Conservation (phyloP, 2,329 filamentous ascomycete species). For the Neonectria punicea region DNA sequence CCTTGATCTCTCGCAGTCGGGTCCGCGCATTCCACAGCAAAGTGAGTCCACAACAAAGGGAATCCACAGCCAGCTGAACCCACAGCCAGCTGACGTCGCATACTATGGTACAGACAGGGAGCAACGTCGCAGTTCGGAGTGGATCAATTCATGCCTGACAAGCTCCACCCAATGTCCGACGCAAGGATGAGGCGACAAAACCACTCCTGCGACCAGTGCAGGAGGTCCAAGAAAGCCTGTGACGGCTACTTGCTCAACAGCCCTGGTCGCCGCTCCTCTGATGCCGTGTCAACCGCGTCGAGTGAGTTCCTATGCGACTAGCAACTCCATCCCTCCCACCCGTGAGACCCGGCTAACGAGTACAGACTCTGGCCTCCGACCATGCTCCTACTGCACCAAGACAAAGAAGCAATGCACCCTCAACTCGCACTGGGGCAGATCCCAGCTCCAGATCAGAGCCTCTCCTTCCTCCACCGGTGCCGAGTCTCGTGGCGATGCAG, state of each 20-base stretch:
- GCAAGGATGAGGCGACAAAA: slow-evolving; percentile 34
- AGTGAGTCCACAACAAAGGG: too few relatives aligned
- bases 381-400: slow-evolving; percentile 46
- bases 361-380: slow-evolving; percentile 7
- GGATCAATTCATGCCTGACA: neutral
- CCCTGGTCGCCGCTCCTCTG: slow-evolving; percentile 10
- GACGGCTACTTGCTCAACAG: slow-evolving; percentile 38
- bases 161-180: slow-evolving; percentile 19
- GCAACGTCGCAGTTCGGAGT: neutral
- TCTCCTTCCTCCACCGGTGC: slow-evolving; percentile 6
- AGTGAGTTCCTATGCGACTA: slow-evolving; percentile 8
- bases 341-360: neutral
- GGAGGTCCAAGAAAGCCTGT: slow-evolving; percentile 41
- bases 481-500: neutral
- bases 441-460: slow-evolving; percentile 1
- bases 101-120: neutral
- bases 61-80: too few relatives aligned
- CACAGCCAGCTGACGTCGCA: neutral
- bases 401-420: slow-evolving; percentile 45
- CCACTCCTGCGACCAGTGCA: slow-evolving; percentile 41
- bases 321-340: neutral
- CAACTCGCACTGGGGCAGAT: slow-evolving; percentile 40
- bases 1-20: slow-evolving; percentile 10
- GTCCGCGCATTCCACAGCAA: slow-evolving; percentile 8
- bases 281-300: slow-evolving; percentile 4